Base-by-base conservation (phyloP, 768 basidiomycete species). In the Jaapia argillacea region DNA sequence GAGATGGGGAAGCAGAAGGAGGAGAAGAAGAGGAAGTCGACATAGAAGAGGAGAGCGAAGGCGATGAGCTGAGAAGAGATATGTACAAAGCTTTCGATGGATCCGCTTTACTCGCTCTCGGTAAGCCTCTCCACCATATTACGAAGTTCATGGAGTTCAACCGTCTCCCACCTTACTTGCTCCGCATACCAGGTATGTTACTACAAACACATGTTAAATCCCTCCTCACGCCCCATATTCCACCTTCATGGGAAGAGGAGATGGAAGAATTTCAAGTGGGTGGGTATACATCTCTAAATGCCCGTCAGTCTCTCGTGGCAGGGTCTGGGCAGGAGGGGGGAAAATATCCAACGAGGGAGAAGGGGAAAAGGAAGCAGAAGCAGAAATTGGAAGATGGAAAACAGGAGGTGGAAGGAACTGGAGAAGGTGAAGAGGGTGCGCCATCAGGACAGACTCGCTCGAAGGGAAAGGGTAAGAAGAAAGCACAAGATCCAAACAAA, bases 81-180 rank as follows among this genome's bases (percentile, higher is more conserved):
- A 82, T 83, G 81, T 82, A 82, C 53, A 77, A 69, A 48, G 66
- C 71, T 5, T 64, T 81, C 49, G 75, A 80, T 51, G 81, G 81
- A 4, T 74, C 75, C n/a, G 76, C 78, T 5, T 62, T 82, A 35
- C 63, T 82, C 54, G 79, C 72, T 3, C 64, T 83, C 48, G 79
- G 81, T 79, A 21, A 10, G 44, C 40, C 2, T 22, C 4, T 21
- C 24, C 13, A 5, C 24, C 27, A 5, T 14, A 23, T 36, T 41
- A 13, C 24, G 27, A 23, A 26, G 41, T 38, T 12, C 27, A 77
- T n/a, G n/a, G n/a, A n/a, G n/a, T n/a, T n/a, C n/a, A n/a, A n/a
- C n/a, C n/a, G n/a, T n/a, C n/a, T n/a, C n/a, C n/a, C n/a, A n/a
- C n/a, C n/a, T n/a, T n/a, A n/a, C n/a, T n/a, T n/a, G n/a, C n/a